A percentile compares a stretch with the other conserved stretches of the same genome.
Conservation (phyloP, 148 eudicot genomes). For the Chenopodium berlandieri region DNA sequence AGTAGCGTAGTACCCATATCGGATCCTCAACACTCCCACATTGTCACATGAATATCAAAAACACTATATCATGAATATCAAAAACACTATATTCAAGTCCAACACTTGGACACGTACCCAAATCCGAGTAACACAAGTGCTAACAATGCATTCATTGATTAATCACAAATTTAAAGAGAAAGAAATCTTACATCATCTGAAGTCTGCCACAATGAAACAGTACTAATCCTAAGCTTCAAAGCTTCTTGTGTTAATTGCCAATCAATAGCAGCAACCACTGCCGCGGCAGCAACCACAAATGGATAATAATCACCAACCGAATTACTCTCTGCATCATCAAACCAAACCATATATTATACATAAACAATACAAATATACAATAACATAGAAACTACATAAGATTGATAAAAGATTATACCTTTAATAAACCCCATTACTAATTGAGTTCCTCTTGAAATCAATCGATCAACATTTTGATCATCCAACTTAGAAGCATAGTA, state of each 20-base stretch:
- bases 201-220: slow-evolving; percentile 39
- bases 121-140: not conserved
- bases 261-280: slow-evolving; percentile 52
- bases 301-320: slow-evolving; percentile 39
- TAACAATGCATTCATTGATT: not conserved
- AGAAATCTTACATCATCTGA: slow-evolving; percentile 35
- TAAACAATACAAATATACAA: too few relatives aligned
- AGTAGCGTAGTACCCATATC: not conserved
- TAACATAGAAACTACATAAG: too few relatives aligned
- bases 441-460: slow-evolving; percentile 32
- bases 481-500: slow-evolving; percentile 38
- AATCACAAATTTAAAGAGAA: not conserved
- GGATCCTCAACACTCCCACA: not conserved
- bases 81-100: not conserved
- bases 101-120: not conserved
- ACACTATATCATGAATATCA: not conserved
- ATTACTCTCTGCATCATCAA: slow-evolving; percentile 43
- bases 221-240: slow-evolving; percentile 36
- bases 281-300: slow-evolving; percentile 52
- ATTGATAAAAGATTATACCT: slow-evolving; percentile 30
- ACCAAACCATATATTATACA: not conserved
- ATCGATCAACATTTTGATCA: slow-evolving; percentile 14
- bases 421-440: slow-evolving; percentile 34
- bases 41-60: too few relatives aligned
- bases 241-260: slow-evolving; percentile 34